Conservation (phyloP, 495 filamentous ascomycete species). For the Lentithecium fluviatile region DNA sequence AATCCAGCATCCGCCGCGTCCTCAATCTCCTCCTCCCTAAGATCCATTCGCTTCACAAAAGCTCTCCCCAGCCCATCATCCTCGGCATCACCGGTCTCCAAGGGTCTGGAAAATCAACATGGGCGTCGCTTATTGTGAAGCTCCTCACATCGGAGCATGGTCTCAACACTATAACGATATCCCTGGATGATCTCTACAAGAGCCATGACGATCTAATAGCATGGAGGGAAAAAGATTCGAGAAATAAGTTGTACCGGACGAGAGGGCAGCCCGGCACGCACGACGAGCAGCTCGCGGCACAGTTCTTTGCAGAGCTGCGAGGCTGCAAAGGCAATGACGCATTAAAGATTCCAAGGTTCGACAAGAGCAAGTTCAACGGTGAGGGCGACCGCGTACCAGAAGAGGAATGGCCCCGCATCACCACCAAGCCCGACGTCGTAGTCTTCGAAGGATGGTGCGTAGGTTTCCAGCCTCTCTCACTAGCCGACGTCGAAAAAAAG, state of each 20-base stretch:
- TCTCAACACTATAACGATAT: slow-evolving; percentile 14
- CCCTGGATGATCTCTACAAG: slow-evolving; percentile 27
- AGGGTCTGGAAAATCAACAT: slow-evolving; percentile 29
- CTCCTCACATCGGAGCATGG: not conserved
- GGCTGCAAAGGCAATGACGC: not conserved
- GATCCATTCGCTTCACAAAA: not conserved
- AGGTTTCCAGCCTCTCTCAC: slow-evolving; percentile 9
- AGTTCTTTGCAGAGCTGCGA: slow-evolving; percentile 15
- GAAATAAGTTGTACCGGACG: slow-evolving; percentile 20
- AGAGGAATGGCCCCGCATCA: slow-evolving; percentile 6
- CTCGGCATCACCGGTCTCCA: slow-evolving; percentile 29
- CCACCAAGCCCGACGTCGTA: slow-evolving; percentile 4
- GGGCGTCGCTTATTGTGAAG: slow-evolving; percentile 12
- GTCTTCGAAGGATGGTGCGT: slow-evolving; percentile 29
- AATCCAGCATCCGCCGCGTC: slow-evolving; percentile 6
- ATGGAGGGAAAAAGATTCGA: slow-evolving; percentile 11
- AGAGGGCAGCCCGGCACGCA: slow-evolving; percentile 32
- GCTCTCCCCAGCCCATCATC: slow-evolving; percentile 6
- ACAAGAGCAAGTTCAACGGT: slow-evolving; percentile 30
- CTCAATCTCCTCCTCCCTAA: slow-evolving; percentile 15
- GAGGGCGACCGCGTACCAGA: slow-evolving; percentile 23
- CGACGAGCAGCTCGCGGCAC: slow-evolving; percentile 18
- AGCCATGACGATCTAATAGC: slow-evolving; percentile 19
- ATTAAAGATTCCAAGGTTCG: slow-evolving; percentile 24
- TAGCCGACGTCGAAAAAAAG: not conserved